Evolutionary conservation across 2,329 filamentous ascomycete species (phyloP).

Genomic region (Pseudophaeomoniella oleicola): DNA sequence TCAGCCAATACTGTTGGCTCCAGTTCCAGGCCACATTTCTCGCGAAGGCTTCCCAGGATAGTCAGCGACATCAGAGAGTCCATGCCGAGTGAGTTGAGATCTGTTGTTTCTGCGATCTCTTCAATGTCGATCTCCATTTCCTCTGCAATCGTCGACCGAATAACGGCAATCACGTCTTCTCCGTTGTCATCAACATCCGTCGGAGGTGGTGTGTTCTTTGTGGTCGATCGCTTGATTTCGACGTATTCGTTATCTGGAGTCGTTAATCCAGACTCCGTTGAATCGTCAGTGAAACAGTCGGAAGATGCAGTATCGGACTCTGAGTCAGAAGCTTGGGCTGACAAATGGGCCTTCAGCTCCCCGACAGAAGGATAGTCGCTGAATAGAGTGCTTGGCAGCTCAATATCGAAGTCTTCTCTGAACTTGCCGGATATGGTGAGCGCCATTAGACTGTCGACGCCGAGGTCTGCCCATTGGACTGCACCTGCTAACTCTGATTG

Average conservation of each 20-base stretch:
- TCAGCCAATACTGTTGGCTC: conserved; percentile 29
- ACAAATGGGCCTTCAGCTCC: conserved; percentile 43
- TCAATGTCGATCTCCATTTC: conserved; percentile 27
- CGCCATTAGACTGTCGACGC: conserved; percentile 47
- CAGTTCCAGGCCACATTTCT: conserved; percentile 25
- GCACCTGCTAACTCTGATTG: conserved; percentile 44
- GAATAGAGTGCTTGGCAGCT: conserved; percentile 44
- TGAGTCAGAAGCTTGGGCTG: conserved; percentile 16
- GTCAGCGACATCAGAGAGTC: conserved; percentile 31
- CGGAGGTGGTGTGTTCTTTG: conserved; percentile 19
- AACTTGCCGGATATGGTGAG: conserved; percentile 47
- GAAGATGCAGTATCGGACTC: conserved; percentile 6
- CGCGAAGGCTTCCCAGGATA: conserved; percentile 28
- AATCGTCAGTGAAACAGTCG: conserved; percentile 6
- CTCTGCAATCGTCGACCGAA: conserved; percentile 25
- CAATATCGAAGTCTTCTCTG: conserved; percentile 45
- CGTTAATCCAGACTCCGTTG: conserved; percentile 13
- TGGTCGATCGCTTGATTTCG: conserved; percentile 8
- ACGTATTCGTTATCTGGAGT: conserved; percentile 14
- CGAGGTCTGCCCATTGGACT: conserved; percentile 46
- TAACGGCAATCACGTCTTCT: conserved; percentile 22
- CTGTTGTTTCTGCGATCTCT: conserved; percentile 24
- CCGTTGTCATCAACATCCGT: conserved; percentile 14
- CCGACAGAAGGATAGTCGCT: conserved; percentile 46
- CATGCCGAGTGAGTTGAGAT: conserved; percentile 28